phyloP scores from a whole-genome alignment of 495 filamentous ascomycete species.

The Xylaria grammica region DNA sequence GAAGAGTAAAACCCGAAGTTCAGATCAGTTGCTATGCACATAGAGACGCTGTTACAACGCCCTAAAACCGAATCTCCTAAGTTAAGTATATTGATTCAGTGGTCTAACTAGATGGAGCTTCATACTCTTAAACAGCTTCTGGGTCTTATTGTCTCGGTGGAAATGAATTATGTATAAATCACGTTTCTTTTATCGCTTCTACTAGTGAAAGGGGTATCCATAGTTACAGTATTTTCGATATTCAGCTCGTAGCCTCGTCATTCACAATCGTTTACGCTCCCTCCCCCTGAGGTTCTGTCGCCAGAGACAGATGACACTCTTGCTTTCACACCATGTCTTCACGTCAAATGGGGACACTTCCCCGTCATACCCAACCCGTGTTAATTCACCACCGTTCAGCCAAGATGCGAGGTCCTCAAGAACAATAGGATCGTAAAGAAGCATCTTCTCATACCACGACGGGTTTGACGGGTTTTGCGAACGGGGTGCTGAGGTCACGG shows the following conservation, averaged over 20 bases:
- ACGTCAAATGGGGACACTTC: constrained; percentile 64
- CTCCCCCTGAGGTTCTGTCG: constrained; percentile 50
- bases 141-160: too few relatives aligned
- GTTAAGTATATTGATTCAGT: too few relatives aligned
- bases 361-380: constrained; percentile 64
- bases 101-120: too few relatives aligned
- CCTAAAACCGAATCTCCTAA: too few relatives aligned
- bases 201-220: background rate
- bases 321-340: constrained; percentile 86
- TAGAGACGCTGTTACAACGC: too few relatives aligned
- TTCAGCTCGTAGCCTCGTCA: background rate
- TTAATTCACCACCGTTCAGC: constrained; percentile 76
- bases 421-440: constrained; percentile 91
- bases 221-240: background rate
- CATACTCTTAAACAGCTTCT: too few relatives aligned
- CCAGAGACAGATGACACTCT: constrained; percentile 76
- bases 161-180: too few relatives aligned
- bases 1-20: too few relatives aligned
- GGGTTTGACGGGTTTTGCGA: constrained; percentile 56
- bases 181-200: background rate
- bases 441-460: constrained; percentile 88
- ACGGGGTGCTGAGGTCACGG: constrained; percentile 59
- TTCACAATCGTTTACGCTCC: constrained; percentile 55
- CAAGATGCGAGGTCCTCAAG: constrained; percentile 85
- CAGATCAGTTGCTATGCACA: too few relatives aligned